Base-by-base conservation (phyloP, 139 green algal species). In the Micractinium sp. region DNA sequence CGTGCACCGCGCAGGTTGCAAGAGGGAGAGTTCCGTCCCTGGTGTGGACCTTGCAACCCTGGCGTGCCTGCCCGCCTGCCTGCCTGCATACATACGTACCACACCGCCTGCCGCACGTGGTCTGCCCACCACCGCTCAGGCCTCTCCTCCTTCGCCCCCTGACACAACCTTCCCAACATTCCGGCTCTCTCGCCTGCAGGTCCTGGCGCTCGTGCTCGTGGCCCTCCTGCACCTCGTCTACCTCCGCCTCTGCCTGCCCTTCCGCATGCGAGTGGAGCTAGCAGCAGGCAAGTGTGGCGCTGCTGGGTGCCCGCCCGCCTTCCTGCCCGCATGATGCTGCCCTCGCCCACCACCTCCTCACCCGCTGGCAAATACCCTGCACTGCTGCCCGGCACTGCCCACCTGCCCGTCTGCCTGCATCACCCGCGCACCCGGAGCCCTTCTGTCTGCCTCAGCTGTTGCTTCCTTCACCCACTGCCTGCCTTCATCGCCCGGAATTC, bases 221-320 rank as follows among this genome's bases (percentile, higher is more conserved):
- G 87, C 82, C 36, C 33, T 94, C 27, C 23, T 90, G 14, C 83
- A 92, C 67, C 53, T 94, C 47, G 16, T 90, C 15, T 94, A 93
- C 80, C 84, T 94, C 77, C 87, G 92, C 38, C 35, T 94, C 20
- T 88, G 90, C 63, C 75, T 87, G 89, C 92, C 92, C 63, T 81
- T 90, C 82, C 53, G 83, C 23, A 79, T 93, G 61, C 60, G 92
- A 1, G 38, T 86, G 2, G 92, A 94, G 66, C 92, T 94, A 19
- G 78, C 73, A 3, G 86, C 84, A 36, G 81, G 81, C 75, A 61
- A n/a, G 81, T 15, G 77, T 23, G 12, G 36, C 36, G 0, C 4
- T 4, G 25, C 25, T 76, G 29, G 25, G 3, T 29, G 25, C 67
- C 5, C 13, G 67, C 67, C 67, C 67, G 38, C 25, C 19, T 33